Evolutionary conservation across 1,139 yeast genomes (phyloP).

Genomic region (Scheffersomyces quercinus): DNA sequence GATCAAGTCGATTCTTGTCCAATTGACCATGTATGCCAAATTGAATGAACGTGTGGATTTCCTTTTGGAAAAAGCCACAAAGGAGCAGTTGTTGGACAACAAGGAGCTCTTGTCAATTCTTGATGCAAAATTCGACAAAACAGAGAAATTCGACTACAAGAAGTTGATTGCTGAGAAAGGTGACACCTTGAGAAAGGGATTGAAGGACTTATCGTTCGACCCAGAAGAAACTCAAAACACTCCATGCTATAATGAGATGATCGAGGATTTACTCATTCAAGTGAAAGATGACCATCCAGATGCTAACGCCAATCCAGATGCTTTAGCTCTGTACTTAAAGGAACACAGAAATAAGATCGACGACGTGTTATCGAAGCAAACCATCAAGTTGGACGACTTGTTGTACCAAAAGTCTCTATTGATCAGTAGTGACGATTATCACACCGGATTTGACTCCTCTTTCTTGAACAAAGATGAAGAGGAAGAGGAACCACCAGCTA

Average conservation of each 20-base stretch:
- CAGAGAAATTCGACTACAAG: conserved; percentile 53
- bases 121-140: conserved; percentile 52
- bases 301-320: conserved; percentile 43
- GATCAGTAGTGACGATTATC: conserved; percentile 88
- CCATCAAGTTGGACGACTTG: conserved; percentile 62
- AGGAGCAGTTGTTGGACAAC: conserved; percentile 43
- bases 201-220: conserved; percentile 41
- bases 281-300: conserved; percentile 59
- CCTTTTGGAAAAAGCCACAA: conserved; percentile 44
- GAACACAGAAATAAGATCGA: conserved; percentile 73
- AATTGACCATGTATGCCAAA: conserved; percentile 72
- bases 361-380: conserved; percentile 58
- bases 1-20: conserved; percentile 72
- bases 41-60: conserved; percentile 72
- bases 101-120: conserved; percentile 43
- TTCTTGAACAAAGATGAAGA: conserved; percentile 62
- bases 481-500: conserved; percentile 16
- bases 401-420: conserved; percentile 70
- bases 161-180: conserved; percentile 38
- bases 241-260: conserved; percentile 89
- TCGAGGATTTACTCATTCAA: conserved; percentile 82
- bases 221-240: conserved; percentile 61
- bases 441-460: conserved; percentile 91
- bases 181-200: conserved; percentile 41
- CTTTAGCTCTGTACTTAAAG: conserved; percentile 43